phyloP scores from a whole-genome alignment of 2,329 filamentous ascomycete genomes.

The Thelonectria rubi region DNA sequence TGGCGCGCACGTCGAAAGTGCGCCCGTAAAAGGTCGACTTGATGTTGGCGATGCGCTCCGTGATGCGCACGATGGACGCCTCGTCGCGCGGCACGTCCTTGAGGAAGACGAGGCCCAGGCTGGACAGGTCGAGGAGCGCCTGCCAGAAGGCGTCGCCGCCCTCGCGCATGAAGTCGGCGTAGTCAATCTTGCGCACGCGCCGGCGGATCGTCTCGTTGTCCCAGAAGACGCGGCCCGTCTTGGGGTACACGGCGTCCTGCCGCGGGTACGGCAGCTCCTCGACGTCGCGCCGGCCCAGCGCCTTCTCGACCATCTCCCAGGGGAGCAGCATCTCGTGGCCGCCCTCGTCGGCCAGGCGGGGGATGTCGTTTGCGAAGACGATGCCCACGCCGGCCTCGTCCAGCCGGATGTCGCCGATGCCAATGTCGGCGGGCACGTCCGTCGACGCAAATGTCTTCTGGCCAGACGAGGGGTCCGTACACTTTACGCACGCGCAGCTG shows the following conservation, averaged over 20 bases:
- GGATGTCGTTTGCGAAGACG: slow-evolving; percentile 64
- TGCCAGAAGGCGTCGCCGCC: slow-evolving; percentile 64
- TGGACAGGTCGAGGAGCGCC: slow-evolving; percentile 69
- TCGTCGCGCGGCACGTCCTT: slow-evolving; percentile 75
- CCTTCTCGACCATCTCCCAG: slow-evolving; percentile 50
- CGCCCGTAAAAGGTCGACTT: slow-evolving; percentile 90
- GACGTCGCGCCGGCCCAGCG: slow-evolving; percentile 37
- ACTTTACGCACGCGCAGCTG: slow-evolving; percentile 60
- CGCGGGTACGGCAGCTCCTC: slow-evolving; percentile 37
- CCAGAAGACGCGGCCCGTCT: slow-evolving; percentile 53
- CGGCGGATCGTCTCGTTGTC: slow-evolving; percentile 47
- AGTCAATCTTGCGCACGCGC: slow-evolving; percentile 69
- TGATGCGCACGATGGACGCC: slow-evolving; percentile 72
- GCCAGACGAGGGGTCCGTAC: slow-evolving; percentile 66
- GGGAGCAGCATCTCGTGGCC: slow-evolving; percentile 48
- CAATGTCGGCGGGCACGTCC: slow-evolving; percentile 50
- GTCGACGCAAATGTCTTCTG: slow-evolving; percentile 63
- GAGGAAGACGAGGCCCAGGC: slow-evolving; percentile 80
- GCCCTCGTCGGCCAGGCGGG: slow-evolving; percentile 40
- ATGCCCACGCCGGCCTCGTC: slow-evolving; percentile 60
- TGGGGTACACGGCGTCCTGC: slow-evolving; percentile 42
- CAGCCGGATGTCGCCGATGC: slow-evolving; percentile 44
- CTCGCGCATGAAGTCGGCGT: slow-evolving; percentile 72
- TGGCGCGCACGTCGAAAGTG: slow-evolving; percentile 88
- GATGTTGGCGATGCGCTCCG: slow-evolving; percentile 76